Conservation (phyloP, 441 rosid species). For the Euphorbia celastroides region DNA sequence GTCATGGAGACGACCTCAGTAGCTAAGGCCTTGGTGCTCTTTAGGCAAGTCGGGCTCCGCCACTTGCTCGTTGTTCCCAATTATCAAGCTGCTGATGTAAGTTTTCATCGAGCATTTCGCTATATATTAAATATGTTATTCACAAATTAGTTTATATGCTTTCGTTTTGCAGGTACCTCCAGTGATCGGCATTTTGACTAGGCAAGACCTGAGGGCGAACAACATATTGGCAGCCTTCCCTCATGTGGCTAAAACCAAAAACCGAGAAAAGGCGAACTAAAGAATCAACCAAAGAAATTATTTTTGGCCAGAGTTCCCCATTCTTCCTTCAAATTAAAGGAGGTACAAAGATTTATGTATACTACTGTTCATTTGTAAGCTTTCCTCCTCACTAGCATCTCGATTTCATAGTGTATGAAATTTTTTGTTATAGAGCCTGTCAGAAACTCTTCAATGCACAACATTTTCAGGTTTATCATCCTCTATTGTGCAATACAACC, state of each 20-base stretch:
- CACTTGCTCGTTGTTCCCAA: constrained; percentile 75
- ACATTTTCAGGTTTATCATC: constrained; percentile 13
- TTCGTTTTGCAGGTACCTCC: constrained; percentile 47
- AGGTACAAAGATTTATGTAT: constrained; percentile 10
- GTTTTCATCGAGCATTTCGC: constrained; percentile 15
- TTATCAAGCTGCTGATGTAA: constrained; percentile 80
- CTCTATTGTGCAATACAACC: constrained; percentile 13
- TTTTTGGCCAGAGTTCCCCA: constrained; percentile 27
- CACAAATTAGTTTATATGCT: too few species aligned
- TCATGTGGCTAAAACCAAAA: constrained; percentile 46
- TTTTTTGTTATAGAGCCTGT: neutral
- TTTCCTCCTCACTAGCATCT: neutral
- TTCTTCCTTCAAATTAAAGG: constrained; percentile 17
- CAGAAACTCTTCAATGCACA: constrained; percentile 6
- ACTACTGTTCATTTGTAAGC: constrained; percentile 9
- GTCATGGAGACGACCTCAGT: constrained; percentile 84
- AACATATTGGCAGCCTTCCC: constrained; percentile 79
- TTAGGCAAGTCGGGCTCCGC: constrained; percentile 72
- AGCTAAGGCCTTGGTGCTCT: constrained; percentile 82
- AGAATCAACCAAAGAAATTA: neutral
- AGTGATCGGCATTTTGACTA: constrained; percentile 71
- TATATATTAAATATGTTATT: too few species aligned
- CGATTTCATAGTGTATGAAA: neutral
- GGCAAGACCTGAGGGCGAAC: constrained; percentile 71
- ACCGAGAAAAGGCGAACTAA: constrained; percentile 31